Base-by-base conservation (phyloP, 2,329 filamentous ascomycete species). In the Rutstroemia sydowiana region DNA sequence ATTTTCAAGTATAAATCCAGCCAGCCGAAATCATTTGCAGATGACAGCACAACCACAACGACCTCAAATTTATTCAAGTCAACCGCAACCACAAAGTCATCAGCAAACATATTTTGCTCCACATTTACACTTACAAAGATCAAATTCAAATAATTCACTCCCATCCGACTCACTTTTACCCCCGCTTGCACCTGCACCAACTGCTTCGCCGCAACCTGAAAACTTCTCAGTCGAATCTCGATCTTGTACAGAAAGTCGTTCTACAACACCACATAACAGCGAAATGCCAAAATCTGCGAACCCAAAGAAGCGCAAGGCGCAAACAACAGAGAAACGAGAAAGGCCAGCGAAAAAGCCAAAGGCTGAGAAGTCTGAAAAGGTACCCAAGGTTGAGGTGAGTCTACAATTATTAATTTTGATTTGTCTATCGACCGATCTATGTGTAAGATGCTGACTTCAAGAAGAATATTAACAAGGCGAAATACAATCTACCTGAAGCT, bases 351-450 rank as follows among this genome's bases (percentile, higher is more conserved):
- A 57, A 40, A 57, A 55, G 43, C 41, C 43, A 28, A 60, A 57
- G 48, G 36, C 43, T 3, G 48, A 56, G 5, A 56, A 54, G 26
- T 26, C 13, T 21, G 34, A 42, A 21, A 60, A 61, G 49, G 43
- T 44, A 40, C 42, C 47, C 10, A 60, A 57, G 34, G 42, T 55
- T 28, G 49, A 57, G 31, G 61, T 61, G 55, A 59, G 55, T 59
- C 51, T 39, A 2, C 10, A 13, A 5, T 23, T 26, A 37, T 28
- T 32, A 28, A 39, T 18, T 5, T 8, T 8, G 8, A 4, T 26
- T 8, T 26, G 30, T 39, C 20, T 34, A 7, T 39, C 10, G 7
- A 30, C 13, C n/a, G 11, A n/a, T 9, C 10, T 39, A 14, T 23
- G 20, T 42, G 18, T 20, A n/a, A 42, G 23, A 2, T 5, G 45